Base-by-base conservation (phyloP, 805 yeast genomes). In the Torulaspora quercuum region DNA sequence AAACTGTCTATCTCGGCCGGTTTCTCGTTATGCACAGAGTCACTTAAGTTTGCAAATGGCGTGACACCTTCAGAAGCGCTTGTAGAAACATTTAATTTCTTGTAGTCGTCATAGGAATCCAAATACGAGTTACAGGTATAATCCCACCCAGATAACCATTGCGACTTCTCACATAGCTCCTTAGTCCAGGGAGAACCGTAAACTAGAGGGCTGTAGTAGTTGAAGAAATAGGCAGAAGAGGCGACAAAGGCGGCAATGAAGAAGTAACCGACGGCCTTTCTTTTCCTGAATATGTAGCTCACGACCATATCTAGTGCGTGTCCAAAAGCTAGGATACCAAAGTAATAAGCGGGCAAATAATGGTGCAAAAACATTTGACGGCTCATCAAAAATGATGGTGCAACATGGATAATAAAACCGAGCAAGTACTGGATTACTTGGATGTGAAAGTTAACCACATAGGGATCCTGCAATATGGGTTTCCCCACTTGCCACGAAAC, bases 331-430 rank as follows among this genome's bases (percentile, higher is more conserved):
- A 86, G 69, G 36, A 85, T 69, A 30, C 87, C 92, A 63, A 92
- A 92, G 67, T 87, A 92, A 35, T 86, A 74, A 2, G 97, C 86
- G 39, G 96, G 97, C 49, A 92, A 66, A 62, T 90, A 90, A 63
- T 89, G 97, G 63, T 89, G 97, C 58, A 89, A 69, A 68, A 90
- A 89, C 64, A 89, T 64, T 66, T 89, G 97, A 66, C 97, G 79
- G 15, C 80, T 88, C 97, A 89, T 89, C 41, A 89, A 67, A 64
- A 75, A 80, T 35, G 85, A 83, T 48, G 95, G 94, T 37, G 70
- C 57, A 56, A 75, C 81, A 61, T 86, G 95, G 24, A 81, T 44
- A 7, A 59, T 65, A 84, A 88, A 86, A 28, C 94, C 95, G 6
- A 75, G 53, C 25, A 78, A 53, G 58, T 76, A 84, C 20, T 75